Conservation (phyloP, 305 asterid genomes). For the Lippia alba region DNA sequence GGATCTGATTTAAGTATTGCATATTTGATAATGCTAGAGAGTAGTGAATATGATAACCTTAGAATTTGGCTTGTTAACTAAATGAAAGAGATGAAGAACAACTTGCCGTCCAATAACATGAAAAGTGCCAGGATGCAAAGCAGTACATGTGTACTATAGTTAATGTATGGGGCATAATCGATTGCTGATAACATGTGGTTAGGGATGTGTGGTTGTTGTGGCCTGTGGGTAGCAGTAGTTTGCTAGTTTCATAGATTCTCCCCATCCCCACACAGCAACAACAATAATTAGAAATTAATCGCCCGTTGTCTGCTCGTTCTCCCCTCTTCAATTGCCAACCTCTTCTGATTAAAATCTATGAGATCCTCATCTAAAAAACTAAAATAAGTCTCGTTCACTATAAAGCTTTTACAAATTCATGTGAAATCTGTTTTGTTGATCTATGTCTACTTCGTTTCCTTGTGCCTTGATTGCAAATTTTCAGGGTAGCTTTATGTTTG, state of each 20-base stretch:
- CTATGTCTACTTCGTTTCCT: background rate
- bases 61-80: background rate
- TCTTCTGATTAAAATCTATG: too few species aligned
- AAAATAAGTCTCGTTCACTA: background rate
- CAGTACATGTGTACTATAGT: background rate
- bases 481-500: constrained; percentile 19
- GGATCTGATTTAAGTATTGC: constrained; percentile 7
- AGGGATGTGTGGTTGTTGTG: too few species aligned
- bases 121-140: constrained; percentile 1
- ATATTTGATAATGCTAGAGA: constrained; percentile 13
- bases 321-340: too few species aligned
- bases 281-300: too few species aligned
- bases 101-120: constrained; percentile 11
- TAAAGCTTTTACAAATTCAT: constrained; percentile 4
- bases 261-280: too few species aligned
- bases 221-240: too few species aligned
- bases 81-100: background rate
- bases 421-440: background rate
- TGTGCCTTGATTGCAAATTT: background rate
- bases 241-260: too few species aligned
- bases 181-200: background rate
- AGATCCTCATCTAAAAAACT: too few species aligned
- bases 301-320: too few species aligned
- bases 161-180: background rate
- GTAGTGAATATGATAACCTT: background rate